Base-by-base conservation (phyloP, 2,329 filamentous ascomycete genomes). In the Ascochyta koolunga region DNA sequence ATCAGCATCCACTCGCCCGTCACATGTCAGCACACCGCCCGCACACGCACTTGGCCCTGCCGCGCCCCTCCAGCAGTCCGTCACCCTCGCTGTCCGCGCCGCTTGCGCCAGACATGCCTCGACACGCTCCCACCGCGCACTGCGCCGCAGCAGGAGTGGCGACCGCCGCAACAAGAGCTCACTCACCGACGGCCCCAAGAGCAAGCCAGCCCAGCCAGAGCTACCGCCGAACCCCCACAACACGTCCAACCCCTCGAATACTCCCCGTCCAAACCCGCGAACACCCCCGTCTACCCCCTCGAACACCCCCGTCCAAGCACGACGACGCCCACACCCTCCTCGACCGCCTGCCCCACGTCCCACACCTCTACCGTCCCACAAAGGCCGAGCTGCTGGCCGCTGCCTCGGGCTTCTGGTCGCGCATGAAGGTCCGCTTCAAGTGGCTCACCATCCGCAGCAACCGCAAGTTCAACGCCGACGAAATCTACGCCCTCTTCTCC, bases 371-470 rank as follows among this genome's bases (percentile, higher is more conserved):
- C 78, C 84, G 93, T 18, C 93, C 95, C 5, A 93, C 89, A 7
- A 97, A 96, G 71, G 93, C 97, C 72, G 95, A 99, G 74, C 82
- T 99, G 24, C 81, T 99, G 31, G 89, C 90, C 18, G 93, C 95
- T 4, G 92, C 95, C 31, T 97, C 87, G 19, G 93, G 93, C 1
- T 97, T 98, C 73, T 95, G 91, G 87, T 89, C 96, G 59, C 86
- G 95, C 42, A 76, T 97, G 38, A 91, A 89, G 69, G 90, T 98
- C 21, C 89, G 92, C 35, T 96, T 98, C 79, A 99, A 99, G 76
- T 99, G 95, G 95, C 88, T 95, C 67, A 96, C 95, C 2, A 99
- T 99, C 66, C 83, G 93, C 70, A 96, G 93, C 72, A 90, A 90
- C 73, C 84, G 95, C 32, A 95, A 95, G 0, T 99, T 95, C 85